Base-by-base conservation (phyloP, 768 basidiomycete species). In the Psilocybe sp. region DNA sequence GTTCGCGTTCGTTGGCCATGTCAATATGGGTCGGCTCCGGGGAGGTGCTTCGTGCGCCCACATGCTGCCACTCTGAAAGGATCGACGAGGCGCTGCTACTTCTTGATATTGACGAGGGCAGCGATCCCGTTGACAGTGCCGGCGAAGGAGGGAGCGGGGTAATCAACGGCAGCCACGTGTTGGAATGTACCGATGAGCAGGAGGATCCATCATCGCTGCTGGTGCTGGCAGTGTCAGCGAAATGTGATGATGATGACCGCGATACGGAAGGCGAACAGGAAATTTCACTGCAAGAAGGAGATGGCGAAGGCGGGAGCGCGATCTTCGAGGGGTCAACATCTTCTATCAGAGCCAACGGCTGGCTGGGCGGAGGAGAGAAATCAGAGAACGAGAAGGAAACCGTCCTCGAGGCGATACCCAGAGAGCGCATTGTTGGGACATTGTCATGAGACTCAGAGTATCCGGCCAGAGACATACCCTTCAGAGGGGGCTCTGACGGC, bases 351-450 rank as follows among this genome's bases (percentile, higher is more conserved):
- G 54, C 38, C 15, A 53, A 36, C 15, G 55, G 54, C 18, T 53
- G 40, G 14, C 32, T 43, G 28, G 53, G 39, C 33, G 43, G 52
- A 44, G 61, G 51, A 23, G 42, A 44, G 20, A 42, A 11, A 32
- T 61, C 61, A 20, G 60, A 60, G 51, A 62, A 64, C 1, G 60
- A 60, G 50, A 62, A 64, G 1, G 63, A 64, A 1, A 61, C 52
- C 16, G 60, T 60, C 35, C 61, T 51, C n/a, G 63, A 64, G 15
- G 50, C 44, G 33, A 54, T 19, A 9, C 51, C 51, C 42, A 58
- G 44, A 31, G 49, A 46, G 32, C 55, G 53, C 53, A 58, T 49
- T 5, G 50, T 52, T 20, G 52, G 58, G 13, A 56, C 53, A 34
- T 57, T 42, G 12, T 61, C 57, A 38, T 52, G 59, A 8, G 60